Evolutionary conservation across 2,329 filamentous ascomycete genomes (phyloP), one percentile per base, ranked within the genome.

Genomic region (Lasiodiplodia sp.): DNA sequence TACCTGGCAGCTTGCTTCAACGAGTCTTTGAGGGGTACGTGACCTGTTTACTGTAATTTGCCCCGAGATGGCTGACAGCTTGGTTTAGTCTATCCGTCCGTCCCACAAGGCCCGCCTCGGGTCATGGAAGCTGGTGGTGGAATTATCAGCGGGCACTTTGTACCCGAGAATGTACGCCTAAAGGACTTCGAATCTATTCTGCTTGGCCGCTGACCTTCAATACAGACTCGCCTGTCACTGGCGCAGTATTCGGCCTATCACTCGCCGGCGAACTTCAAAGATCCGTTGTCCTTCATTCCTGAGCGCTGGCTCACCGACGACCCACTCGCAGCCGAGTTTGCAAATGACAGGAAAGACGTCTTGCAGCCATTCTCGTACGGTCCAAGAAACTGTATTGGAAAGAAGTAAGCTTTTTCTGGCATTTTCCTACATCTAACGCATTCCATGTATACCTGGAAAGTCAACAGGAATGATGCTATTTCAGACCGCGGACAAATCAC

Each of bases 61-160:
- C 28, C 5, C 28, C 6, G 28, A 28, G 25, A 28, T 28, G 28
- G 4, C 28, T 28, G 28, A 28, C 28, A 28, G 28, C 28, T 28
- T 23, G 23, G 4, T 28, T 28, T 28, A 28, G 28, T 82, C 2
- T 82, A 82, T 71, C 82, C 83, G 2, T 82, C 83, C 0, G 79
- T 85, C 4, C 78, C 82, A 2, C 76, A 77, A 28, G 80, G 81
- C 4, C 75, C 82, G 16, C 71, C 79, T 16, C 76, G 81, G 4
- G 72, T 75, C 5, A 75, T 78, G 0, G 77, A 78, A 6, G 71
- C 74, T 21, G 78, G 73, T 7, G 82, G 82, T 2, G 72, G 74
- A 3, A 31, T 73, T 0, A 78, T 84, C 21, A 76, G 76, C 67
- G 80, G 80, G 1, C 70, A 79, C 44, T 71, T 67, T 16, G 71